Evolutionary conservation across 2,329 filamentous ascomycete genomes (phyloP).

Genomic region (Fonsecaea monophora): DNA sequence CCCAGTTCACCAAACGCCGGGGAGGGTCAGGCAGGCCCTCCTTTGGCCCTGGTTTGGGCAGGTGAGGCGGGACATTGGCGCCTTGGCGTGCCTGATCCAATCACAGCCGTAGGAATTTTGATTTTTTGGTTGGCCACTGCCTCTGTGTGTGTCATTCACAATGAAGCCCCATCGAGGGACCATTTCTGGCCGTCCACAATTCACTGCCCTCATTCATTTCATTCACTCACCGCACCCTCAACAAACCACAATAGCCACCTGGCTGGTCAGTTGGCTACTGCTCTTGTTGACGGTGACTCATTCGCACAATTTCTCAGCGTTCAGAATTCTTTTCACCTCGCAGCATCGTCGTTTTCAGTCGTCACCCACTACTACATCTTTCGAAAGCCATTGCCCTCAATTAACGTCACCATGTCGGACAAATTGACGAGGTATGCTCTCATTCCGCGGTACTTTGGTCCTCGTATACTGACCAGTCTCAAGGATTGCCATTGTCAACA

Average conservation of each 20-base stretch:
- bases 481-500: constrained; percentile 98
- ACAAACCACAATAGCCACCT: constrained; percentile 24
- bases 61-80: constrained; percentile 8
- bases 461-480: constrained; percentile 27
- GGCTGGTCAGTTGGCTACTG: constrained; percentile 23
- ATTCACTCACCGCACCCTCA: constrained; percentile 26
- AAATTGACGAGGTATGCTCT: constrained; percentile 83
- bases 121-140: constrained; percentile 21
- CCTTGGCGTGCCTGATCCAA: constrained; percentile 16
- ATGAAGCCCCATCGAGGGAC: background rate
- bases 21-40: background rate
- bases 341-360: background rate
- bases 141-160: background rate
- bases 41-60: background rate
- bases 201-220: constrained; percentile 24
- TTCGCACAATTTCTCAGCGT: background rate
- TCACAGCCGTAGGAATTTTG: constrained; percentile 28
- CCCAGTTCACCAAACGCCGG: background rate
- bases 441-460: constrained; percentile 36
- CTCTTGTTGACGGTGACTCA: constrained; percentile 29
- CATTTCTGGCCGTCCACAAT: constrained; percentile 17
- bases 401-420: constrained; percentile 73
- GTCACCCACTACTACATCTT: background rate
- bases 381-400: background rate
- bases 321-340: background rate